Conservation (phyloP, 1,284 basidiomycete genomes). For the Marasmius fiardii region DNA sequence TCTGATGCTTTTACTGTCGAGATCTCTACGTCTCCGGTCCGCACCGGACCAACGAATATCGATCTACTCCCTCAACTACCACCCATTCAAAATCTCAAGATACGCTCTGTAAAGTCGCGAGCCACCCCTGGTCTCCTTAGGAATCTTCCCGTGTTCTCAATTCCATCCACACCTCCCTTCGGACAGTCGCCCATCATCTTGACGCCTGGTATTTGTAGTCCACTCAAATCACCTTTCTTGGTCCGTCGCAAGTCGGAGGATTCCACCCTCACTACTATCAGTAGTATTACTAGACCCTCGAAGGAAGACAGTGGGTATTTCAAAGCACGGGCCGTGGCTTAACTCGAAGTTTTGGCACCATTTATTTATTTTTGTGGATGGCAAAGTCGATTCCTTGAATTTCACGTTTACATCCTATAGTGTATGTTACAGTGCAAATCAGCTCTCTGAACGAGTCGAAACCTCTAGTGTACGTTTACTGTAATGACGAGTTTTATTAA, state of each 20-base stretch:
- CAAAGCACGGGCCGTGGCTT: background rate
- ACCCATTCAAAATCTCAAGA: background rate
- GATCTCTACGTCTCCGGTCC: background rate
- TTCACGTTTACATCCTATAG: too few relatives aligned
- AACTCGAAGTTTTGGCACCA: too few relatives aligned
- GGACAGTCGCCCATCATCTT: background rate
- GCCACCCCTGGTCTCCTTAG: background rate
- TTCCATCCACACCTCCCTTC: background rate
- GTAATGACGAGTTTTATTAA: too few relatives aligned
- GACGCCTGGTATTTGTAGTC: background rate
- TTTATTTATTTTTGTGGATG: too few relatives aligned
- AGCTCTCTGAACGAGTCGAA: too few relatives aligned
- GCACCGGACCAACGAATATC: background rate
- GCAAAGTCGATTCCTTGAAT: too few relatives aligned
- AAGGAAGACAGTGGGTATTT: background rate
- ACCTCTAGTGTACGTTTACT: too few relatives aligned
- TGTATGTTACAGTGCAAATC: too few relatives aligned
- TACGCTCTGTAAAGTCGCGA: background rate
- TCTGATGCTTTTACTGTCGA: background rate
- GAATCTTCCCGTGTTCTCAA: background rate
- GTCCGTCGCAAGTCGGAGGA: background rate
- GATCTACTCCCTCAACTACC: background rate
- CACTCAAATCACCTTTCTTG: background rate
- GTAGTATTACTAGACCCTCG: too few relatives aligned
- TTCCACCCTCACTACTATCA: too few relatives aligned